Evolutionary conservation across 2,329 filamentous ascomycete species (phyloP).

Genomic region (Didymella segeticola): DNA sequence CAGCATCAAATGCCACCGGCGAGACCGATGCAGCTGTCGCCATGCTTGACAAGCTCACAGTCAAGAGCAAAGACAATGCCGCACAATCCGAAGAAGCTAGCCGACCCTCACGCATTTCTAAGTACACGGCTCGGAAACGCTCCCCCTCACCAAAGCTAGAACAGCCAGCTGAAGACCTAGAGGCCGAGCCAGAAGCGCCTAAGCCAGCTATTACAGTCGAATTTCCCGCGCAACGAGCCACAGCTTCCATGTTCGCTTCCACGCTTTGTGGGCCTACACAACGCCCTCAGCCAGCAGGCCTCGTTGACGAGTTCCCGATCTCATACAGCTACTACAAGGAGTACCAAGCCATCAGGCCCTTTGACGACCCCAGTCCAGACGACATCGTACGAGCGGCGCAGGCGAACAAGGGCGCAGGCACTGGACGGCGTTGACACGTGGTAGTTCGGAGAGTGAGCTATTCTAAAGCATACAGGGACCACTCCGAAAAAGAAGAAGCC

Average conservation of each 20-base stretch:
- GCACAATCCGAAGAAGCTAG: conserved; percentile 2
- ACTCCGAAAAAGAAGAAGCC: conserved; percentile 39
- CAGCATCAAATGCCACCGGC: conserved; percentile 22
- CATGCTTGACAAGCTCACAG: conserved; percentile 53
- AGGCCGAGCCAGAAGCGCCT: conserved; percentile 22
- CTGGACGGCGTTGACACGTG: conserved; percentile 40
- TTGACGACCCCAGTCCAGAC: conserved; percentile 88
- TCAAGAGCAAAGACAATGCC: conserved; percentile 29
- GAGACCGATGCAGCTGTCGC: conserved; percentile 48
- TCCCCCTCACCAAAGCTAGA: conserved; percentile 35
- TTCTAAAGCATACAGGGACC: conserved; percentile 35
- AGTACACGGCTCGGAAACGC: conserved; percentile 41
- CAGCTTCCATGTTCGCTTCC: conserved; percentile 60
- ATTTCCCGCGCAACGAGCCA: conserved; percentile 51
- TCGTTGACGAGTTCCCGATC: conserved; percentile 38
- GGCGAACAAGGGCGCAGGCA: conserved; percentile 54
- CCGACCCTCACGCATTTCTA: conserved; percentile 18
- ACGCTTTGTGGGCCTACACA: conserved; percentile 52
- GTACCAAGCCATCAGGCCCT: conserved; percentile 63
- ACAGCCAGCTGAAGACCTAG: conserved; percentile 20
- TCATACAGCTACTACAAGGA: conserved; percentile 49
- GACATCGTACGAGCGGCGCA: conserved; percentile 88
- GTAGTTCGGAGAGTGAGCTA: conserved; percentile 10
- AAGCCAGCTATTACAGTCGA: conserved; percentile 32
- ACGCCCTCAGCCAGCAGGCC: neutral